Conservation (phyloP, 2,329 filamentous ascomycete genomes). For the Monilinia polystroma region DNA sequence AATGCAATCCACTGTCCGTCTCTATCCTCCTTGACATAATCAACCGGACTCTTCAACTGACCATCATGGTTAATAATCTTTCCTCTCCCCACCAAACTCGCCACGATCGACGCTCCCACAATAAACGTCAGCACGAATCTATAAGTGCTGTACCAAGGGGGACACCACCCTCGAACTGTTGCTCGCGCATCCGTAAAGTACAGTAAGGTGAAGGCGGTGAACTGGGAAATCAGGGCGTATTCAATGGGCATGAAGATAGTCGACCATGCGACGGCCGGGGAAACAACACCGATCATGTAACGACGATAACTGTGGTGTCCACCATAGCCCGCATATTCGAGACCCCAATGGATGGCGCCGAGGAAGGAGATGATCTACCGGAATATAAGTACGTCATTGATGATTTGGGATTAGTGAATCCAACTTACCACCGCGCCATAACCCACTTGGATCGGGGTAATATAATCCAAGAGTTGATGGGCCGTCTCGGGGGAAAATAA, state of each 20-base stretch:
- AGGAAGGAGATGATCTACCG: constrained; percentile 84
- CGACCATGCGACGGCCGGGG: constrained; percentile 83
- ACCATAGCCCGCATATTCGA: constrained; percentile 75
- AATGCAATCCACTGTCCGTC: constrained; percentile 38
- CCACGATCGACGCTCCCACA: constrained; percentile 77
- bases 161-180: constrained; percentile 72
- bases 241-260: constrained; percentile 81
- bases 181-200: constrained; percentile 83
- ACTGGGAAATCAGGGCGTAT: constrained; percentile 82
- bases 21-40: constrained; percentile 36
- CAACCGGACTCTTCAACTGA: constrained; percentile 36
- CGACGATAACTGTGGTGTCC: constrained; percentile 70
- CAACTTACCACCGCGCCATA: constrained; percentile 77
- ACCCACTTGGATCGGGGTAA: constrained; percentile 86
- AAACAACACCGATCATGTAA: constrained; percentile 78
- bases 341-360: constrained; percentile 88
- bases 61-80: constrained; percentile 47
- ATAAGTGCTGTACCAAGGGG: constrained; percentile 83
- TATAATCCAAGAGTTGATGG: constrained; percentile 65
- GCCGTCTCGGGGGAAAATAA: constrained; percentile 69
- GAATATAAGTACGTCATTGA: constrained; percentile 21
- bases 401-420: not conserved
- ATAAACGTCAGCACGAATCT: constrained; percentile 90
- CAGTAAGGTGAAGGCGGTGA: constrained; percentile 77
- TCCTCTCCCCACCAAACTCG: constrained; percentile 78